These are phyloP conservation scores for Suhomyces emberorum DNA, from an alignment of 805 yeast genomes.

Conservation along the genomic window DNA sequence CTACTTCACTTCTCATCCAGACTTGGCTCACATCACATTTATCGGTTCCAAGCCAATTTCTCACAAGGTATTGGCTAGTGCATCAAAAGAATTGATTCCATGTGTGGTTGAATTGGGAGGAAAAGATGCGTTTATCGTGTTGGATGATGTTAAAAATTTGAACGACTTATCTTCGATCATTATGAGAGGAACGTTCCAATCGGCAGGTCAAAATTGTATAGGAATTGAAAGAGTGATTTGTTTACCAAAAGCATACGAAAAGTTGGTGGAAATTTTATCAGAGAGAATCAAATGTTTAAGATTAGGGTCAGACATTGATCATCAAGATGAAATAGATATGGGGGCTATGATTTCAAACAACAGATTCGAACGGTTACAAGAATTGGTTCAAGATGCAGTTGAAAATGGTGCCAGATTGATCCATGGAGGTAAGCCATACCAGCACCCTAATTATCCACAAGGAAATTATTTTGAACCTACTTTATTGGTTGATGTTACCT, in stretches of 20 bases:
- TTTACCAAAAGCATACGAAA: conserved; percentile 63
- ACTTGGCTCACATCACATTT: conserved; percentile 83
- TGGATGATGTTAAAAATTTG: conserved; percentile 69
- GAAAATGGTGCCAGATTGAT: conserved; percentile 74
- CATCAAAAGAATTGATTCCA: conserved; percentile 85
- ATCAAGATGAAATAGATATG: conserved; percentile 85
- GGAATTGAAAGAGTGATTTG: conserved; percentile 95
- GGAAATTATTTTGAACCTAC: conserved; percentile 96
- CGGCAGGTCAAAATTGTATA: conserved; percentile 97
- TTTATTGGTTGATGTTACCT: conserved; percentile 74
- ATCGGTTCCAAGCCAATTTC: conserved; percentile 97
- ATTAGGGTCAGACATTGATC: conserved; percentile 90
- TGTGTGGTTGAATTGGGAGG: conserved; percentile 97
- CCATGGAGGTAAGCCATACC: conserved; percentile 75
- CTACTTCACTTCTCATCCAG: conserved; percentile 78
- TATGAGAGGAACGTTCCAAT: conserved; percentile 94
- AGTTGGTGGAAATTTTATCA: conserved; percentile 53
- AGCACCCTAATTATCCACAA: conserved; percentile 90
- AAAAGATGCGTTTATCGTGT: conserved; percentile 83
- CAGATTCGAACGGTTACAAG: conserved; percentile 67
- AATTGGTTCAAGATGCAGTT: conserved; percentile 70
- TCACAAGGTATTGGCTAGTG: conserved; percentile 77
- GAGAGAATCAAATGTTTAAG: conserved; percentile 61
- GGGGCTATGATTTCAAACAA: conserved; percentile 90
- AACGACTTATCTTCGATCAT: conserved; percentile 64